Percentiles rank a stretch among this genome's conserved stretches.
Evolutionary conservation across 2,329 filamentous ascomycete species (phyloP).

Genomic region (Hysterium pulicare): DNA sequence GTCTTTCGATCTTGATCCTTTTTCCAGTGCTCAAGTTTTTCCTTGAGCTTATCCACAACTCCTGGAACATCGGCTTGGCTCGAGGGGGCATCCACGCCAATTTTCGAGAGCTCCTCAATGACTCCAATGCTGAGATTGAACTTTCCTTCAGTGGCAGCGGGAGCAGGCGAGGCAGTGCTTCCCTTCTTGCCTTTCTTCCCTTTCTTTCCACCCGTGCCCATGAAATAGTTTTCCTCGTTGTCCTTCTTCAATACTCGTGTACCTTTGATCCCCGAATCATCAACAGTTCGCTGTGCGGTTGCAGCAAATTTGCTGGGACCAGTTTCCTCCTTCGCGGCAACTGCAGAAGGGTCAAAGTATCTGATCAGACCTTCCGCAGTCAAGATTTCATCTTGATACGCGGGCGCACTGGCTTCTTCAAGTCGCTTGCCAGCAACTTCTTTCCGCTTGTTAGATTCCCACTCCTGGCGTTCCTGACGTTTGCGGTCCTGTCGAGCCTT

Average conservation of each 20-base stretch:
- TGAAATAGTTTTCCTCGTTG: slow-evolving; percentile 82
- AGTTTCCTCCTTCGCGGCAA: slow-evolving; percentile 60
- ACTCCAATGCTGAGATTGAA: slow-evolving; percentile 89
- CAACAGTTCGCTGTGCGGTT: slow-evolving; percentile 78
- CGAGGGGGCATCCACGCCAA: slow-evolving; percentile 86
- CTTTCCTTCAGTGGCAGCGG: slow-evolving; percentile 52
- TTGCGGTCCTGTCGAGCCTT: slow-evolving; percentile 73
- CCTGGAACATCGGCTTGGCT: slow-evolving; percentile 76
- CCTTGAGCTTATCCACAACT: slow-evolving; percentile 83
- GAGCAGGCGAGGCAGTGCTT: slow-evolving; percentile 49
- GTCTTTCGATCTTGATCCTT: slow-evolving; percentile 85
- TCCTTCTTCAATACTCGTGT: slow-evolving; percentile 81
- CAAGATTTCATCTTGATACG: slow-evolving; percentile 90
- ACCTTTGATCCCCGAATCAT: slow-evolving; percentile 81
- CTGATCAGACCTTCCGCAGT: slow-evolving; percentile 82
- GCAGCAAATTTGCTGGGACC: slow-evolving; percentile 65
- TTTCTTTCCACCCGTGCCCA: slow-evolving; percentile 71
- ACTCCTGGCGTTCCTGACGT: slow-evolving; percentile 74
- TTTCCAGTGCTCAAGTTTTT: slow-evolving; percentile 90
- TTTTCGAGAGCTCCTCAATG: slow-evolving; percentile 81
- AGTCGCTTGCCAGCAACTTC: slow-evolving; percentile 73
- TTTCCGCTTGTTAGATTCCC: slow-evolving; percentile 69
- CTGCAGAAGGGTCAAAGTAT: slow-evolving; percentile 78
- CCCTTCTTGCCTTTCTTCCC: slow-evolving; percentile 88
- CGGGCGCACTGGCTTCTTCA: slow-evolving; percentile 77